Evolutionary conservation across 2,329 filamentous ascomycete species (phyloP), one percentile per base, ranked within the genome.

Genomic region (Fonsecaea pedrosoi): DNA sequence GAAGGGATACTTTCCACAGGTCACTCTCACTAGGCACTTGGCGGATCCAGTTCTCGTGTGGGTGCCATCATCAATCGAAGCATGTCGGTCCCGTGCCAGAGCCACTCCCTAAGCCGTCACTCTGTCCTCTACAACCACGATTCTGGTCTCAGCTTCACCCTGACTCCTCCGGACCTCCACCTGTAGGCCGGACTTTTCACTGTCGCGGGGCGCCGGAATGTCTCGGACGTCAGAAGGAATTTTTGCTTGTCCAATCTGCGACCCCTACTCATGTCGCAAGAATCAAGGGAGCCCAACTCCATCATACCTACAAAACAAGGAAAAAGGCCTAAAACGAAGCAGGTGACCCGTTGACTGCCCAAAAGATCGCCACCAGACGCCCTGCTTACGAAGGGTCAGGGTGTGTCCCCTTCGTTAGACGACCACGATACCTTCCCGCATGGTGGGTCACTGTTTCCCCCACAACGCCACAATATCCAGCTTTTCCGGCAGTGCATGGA

Each of bases 1-100:
- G 35, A 35, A 53, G 60, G 34, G 42, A 34, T 12, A 61, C 56
- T 35, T 56, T 55, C 25, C 50, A 25, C 50, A 53, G 25, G 34
- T 48, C 48, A 30, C 37, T 56, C 53, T 15, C 57, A 48, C 3
- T 2, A 30, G 54, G 59, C 18, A 32, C 38, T 32, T 40, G 40
- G 32, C 57, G 32, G 45, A 25, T 12, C 38, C 12, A 18, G 25
- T 32, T 50, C 30, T 45, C 30, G 45, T n/a, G 5, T 1, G 15
- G 9, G 18, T 25, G 18, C 45, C 25, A 25, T 25, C 18, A 50
- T 25, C 18, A 21, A 25, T 25, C 21, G 45, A 50, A 18, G 4
- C 45, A 12, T n/a, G 7, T 50, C 21, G 15, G 18, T 21, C 18
- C 9, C 18, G 15, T 25, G 3, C 18, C 45, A 25, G 45, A 25